Percentiles rank a stretch among this genome's conserved stretches.
phyloP scores from a whole-genome alignment of 495 filamentous ascomycete genomes.

The Talaromyces proteolyticus region DNA sequence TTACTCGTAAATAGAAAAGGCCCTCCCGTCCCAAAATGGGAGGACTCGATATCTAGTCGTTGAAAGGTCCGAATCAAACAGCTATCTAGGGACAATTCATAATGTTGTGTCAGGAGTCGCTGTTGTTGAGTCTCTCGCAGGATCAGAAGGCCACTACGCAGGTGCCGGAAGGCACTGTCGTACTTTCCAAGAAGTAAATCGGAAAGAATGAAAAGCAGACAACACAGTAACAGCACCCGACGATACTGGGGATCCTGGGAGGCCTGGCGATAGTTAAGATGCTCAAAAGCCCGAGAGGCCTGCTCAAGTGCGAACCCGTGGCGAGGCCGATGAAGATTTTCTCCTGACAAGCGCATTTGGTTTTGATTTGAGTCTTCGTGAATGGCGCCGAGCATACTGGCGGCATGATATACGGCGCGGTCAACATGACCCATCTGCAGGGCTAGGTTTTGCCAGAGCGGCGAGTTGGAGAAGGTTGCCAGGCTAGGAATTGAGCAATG shows the following conservation, averaged over 20 bases:
- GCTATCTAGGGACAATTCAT: conserved; percentile 6
- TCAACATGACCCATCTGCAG: conserved; percentile 15
- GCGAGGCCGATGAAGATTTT: conserved; percentile 9
- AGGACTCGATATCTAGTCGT: conserved; percentile 12
- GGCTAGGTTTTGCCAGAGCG: conserved; percentile 14
- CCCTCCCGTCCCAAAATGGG: conserved; percentile 7
- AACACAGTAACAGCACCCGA: conserved; percentile 13
- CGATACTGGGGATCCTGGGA: conserved; percentile 15
- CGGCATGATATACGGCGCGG: conserved; percentile 19
- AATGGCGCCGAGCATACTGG: conserved; percentile 14
- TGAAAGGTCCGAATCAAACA: conserved; percentile 7
- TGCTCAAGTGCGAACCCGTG: conserved; percentile 18
- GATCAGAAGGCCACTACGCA: conserved; percentile 15
- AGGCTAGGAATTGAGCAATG: conserved; percentile 12
- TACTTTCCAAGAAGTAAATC: conserved; percentile 13
- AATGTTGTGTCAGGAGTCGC: conserved; percentile 2
- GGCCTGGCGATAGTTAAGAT: conserved; percentile 8
- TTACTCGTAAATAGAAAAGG: conserved; percentile 6
- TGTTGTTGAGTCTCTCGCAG: conserved; percentile 7
- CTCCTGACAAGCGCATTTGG: conserved; percentile 12
- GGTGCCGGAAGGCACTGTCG: conserved; percentile 13
- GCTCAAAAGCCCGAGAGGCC: conserved; percentile 8
- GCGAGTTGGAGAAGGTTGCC: conserved; percentile 12
- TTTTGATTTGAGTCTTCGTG: conserved; percentile 12
- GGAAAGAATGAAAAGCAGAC: conserved; percentile 14